Evolutionary conservation across 2,329 filamentous ascomycete species (phyloP).

Genomic region (Nakataea oryzae): DNA sequence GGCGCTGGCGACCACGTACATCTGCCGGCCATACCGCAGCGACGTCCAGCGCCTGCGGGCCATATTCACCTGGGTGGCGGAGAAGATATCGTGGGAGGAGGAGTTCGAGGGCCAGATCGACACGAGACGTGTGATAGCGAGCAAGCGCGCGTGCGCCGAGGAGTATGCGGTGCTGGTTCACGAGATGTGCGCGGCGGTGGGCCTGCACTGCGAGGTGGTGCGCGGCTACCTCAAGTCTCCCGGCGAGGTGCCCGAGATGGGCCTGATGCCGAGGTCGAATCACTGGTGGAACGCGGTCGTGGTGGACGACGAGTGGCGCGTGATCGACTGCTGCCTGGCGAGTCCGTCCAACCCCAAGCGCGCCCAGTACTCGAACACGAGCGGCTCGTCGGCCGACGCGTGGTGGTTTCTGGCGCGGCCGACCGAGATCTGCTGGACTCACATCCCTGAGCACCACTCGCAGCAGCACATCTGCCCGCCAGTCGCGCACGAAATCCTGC

Average conservation of each 20-base stretch:
- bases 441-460: constrained; percentile 75
- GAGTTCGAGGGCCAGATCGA: constrained; percentile 82
- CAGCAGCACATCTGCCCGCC: constrained; percentile 92
- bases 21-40: constrained; percentile 88
- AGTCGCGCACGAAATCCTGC: constrained; percentile 72
- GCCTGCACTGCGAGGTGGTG: constrained; percentile 78
- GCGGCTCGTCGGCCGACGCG: constrained; percentile 60
- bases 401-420: constrained; percentile 95
- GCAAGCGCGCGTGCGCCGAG: constrained; percentile 72
- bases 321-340: constrained; percentile 89
- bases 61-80: constrained; percentile 96
- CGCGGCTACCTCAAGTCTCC: constrained; percentile 85
- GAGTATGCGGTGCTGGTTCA: constrained; percentile 82
- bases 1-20: constrained; percentile 78
- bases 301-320: constrained; percentile 89
- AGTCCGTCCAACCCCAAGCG: constrained; percentile 83
- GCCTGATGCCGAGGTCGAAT: constrained; percentile 76
- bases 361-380: constrained; percentile 64
- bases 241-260: constrained; percentile 71
- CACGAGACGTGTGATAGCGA: constrained; percentile 72
- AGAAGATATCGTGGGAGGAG: constrained; percentile 92
- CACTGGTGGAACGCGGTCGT: constrained; percentile 97
- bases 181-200: constrained; percentile 90
- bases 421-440: constrained; percentile 87
- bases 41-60: constrained; percentile 87